Evolutionary conservation across 2,329 filamentous ascomycete genomes (phyloP).

Genomic region (Ceratocystis huliohia): DNA sequence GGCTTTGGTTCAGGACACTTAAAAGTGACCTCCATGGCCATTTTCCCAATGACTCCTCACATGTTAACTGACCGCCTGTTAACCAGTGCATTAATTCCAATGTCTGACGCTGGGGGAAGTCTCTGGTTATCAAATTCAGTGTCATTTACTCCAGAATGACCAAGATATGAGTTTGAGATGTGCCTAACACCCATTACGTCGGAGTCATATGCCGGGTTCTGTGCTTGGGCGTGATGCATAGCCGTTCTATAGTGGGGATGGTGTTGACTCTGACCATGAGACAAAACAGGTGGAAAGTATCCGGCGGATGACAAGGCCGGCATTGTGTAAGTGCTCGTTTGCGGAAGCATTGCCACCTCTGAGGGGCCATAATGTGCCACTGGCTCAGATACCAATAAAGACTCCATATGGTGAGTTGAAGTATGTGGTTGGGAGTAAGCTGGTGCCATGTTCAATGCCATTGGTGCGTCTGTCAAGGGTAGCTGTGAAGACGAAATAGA

Average conservation of each 20-base stretch:
- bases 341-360: neutral
- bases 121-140: constrained; percentile 13
- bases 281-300: neutral
- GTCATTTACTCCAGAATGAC: constrained; percentile 27
- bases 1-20: neutral
- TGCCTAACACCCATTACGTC: constrained; percentile 5
- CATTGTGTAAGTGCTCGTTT: constrained; percentile 12
- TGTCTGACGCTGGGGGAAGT: constrained; percentile 43
- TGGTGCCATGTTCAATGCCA: constrained; percentile 2
- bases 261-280: neutral
- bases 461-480: neutral
- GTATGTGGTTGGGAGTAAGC: constrained; percentile 25
- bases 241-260: neutral
- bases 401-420: constrained; percentile 23
- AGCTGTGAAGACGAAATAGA: neutral
- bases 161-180: constrained; percentile 23
- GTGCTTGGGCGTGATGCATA: constrained; percentile 7
- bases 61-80: constrained; percentile 30
- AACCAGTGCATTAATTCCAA: constrained; percentile 49
- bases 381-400: constrained; percentile 15
- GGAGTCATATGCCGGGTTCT: constrained; percentile 1
- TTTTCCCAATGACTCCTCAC: neutral
- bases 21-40: neutral
- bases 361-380: neutral
- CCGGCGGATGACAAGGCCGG: neutral